Conservation (phyloP, 1,139 yeast species). For the Candida sanyaensis region DNA sequence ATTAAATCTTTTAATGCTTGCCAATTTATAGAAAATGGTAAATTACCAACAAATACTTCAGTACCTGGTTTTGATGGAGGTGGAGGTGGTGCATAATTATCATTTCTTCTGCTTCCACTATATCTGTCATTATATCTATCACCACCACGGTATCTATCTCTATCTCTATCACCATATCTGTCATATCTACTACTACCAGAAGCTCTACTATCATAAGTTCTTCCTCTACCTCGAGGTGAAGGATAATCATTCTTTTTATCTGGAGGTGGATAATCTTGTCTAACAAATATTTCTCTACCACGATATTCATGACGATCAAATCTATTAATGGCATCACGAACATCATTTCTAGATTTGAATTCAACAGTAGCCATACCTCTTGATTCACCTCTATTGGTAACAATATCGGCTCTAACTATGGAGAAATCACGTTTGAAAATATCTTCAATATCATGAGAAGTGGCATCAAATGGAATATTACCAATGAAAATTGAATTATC, state of each 20-base stretch:
- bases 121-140: conserved; percentile 13
- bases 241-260: conserved; percentile 32
- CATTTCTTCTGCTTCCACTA: conserved; percentile 11
- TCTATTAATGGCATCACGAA: conserved; percentile 69
- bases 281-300: conserved; percentile 86
- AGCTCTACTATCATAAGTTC: conserved; percentile 13
- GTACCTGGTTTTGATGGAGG: conserved; percentile 44
- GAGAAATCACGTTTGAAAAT: conserved; percentile 65
- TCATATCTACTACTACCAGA: background rate
- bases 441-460: conserved; percentile 59
- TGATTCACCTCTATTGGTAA: conserved; percentile 80
- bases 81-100: conserved; percentile 15
- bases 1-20: conserved; percentile 84
- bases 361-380: conserved; percentile 96
- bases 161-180: conserved; percentile 4
- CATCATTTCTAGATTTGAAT: conserved; percentile 67
- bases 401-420: conserved; percentile 84
- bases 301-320: conserved; percentile 66
- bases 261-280: conserved; percentile 88
- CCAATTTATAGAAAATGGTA: conserved; percentile 83
- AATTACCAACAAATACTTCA: conserved; percentile 79
- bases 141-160: no score
- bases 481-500: conserved; percentile 73
- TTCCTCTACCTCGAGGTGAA: conserved; percentile 16
- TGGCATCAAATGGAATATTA: conserved; percentile 66